Conservation (phyloP, 257 asterid species). For the Linderniella brevidens region DNA sequence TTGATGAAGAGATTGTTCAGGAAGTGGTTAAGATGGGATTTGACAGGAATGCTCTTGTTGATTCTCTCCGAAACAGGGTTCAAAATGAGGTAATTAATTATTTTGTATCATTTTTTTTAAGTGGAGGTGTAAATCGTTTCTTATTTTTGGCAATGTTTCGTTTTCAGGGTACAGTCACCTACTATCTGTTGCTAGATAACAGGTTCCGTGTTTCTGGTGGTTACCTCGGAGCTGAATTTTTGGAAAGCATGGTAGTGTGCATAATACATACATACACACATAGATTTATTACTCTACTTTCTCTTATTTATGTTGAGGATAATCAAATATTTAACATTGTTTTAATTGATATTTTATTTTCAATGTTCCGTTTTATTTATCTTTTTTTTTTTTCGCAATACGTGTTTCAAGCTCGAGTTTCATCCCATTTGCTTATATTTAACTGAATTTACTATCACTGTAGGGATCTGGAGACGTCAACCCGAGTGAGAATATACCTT, state of each 20-base stretch:
- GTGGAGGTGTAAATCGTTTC: conserved; percentile 10
- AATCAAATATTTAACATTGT: too few relatives aligned
- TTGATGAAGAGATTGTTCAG: conserved; percentile 81
- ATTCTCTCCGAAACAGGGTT: conserved; percentile 63
- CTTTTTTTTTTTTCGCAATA: too few relatives aligned
- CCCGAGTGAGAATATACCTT: conserved; percentile 31
- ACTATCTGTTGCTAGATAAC: conserved; percentile 75
- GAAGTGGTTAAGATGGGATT: conserved; percentile 79
- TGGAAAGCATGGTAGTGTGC: conserved; percentile 77
- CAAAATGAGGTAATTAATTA: conserved; percentile 74
- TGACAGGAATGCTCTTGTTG: conserved; percentile 46
- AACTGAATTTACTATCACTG: too few relatives aligned
- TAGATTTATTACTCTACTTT: too few relatives aligned
- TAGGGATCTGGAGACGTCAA: too few relatives aligned
- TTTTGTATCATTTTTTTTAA: conserved; percentile 10
- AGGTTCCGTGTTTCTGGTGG: conserved; percentile 64
- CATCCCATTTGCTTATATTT: too few relatives aligned
- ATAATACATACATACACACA: too few relatives aligned
- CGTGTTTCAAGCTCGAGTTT: too few relatives aligned
- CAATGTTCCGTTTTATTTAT: too few relatives aligned
- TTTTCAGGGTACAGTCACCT: conserved; percentile 71
- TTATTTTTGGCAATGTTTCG: conserved; percentile 10
- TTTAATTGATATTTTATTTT: too few relatives aligned
- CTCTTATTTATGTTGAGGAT: too few relatives aligned
- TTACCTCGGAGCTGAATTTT: conserved; percentile 85